Percentiles rank a stretch among this genome's conserved stretches.
Evolutionary conservation across 148 eudicot species (phyloP).

Genomic region (Tetragonia tetragonoides): DNA sequence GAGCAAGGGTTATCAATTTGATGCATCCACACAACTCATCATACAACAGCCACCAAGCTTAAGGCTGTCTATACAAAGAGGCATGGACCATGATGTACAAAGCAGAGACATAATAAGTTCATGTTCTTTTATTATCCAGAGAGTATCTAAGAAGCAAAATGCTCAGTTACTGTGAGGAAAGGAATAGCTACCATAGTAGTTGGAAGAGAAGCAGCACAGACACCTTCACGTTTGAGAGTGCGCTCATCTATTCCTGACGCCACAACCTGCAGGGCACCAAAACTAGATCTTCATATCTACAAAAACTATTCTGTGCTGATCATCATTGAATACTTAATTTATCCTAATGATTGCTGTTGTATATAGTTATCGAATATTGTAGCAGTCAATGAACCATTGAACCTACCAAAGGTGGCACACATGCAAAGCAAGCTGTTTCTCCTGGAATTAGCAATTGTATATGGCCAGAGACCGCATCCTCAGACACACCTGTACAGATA

Average conservation of each 20-base stretch:
- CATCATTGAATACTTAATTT: too few species aligned
- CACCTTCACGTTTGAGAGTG: slow-evolving; percentile 95
- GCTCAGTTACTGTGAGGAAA: neutral
- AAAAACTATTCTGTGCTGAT: slow-evolving; percentile 5
- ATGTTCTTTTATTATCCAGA: neutral
- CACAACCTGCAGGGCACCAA: slow-evolving; percentile 57
- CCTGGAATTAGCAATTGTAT: slow-evolving; percentile 94
- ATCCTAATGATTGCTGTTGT: neutral
- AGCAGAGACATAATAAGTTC: neutral
- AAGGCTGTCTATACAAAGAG: neutral
- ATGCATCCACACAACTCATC: neutral
- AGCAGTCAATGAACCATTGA: slow-evolving; percentile 1
- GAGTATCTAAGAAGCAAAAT: neutral
- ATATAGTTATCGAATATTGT: neutral
- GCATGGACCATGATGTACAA: neutral
- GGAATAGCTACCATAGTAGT: slow-evolving; percentile 76
- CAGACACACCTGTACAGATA: slow-evolving; percentile 74
- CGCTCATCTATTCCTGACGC: slow-evolving; percentile 97
- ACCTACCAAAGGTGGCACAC: slow-evolving; percentile 95
- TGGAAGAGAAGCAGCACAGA: slow-evolving; percentile 98
- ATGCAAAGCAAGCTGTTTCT: slow-evolving; percentile 98
- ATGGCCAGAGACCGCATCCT: slow-evolving; percentile 99
- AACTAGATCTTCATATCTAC: neutral
- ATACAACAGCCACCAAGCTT: neutral
- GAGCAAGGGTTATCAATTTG: neutral